Conservation (phyloP, 164 flowering plant genomes). For the Saururus chinensis region DNA sequence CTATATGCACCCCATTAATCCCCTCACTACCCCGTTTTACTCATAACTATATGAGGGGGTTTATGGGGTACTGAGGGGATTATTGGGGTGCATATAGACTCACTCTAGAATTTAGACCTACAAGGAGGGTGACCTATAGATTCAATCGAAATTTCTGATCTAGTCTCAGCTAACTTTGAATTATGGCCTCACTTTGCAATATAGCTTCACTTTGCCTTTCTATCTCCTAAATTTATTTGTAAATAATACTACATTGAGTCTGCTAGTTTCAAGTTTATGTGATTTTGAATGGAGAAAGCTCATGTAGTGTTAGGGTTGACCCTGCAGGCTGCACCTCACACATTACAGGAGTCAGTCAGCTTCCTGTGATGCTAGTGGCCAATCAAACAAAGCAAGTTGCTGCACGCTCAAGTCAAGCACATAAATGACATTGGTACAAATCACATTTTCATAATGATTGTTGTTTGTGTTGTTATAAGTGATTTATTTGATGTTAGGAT, state of each 20-base stretch:
- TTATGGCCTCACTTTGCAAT: no score
- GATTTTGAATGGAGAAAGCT: constrained; percentile 64
- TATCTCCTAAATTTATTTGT: constrained; percentile 27
- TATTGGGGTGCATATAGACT: no score
- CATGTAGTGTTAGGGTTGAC: constrained; percentile 71
- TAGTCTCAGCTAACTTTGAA: no score
- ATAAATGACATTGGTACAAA: background rate
- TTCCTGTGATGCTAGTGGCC: constrained; percentile 36
- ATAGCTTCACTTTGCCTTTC: background rate
- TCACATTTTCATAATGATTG: background rate
- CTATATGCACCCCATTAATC: no score
- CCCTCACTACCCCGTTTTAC: no score
- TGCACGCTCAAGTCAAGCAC: background rate
- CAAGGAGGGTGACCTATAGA: background rate
- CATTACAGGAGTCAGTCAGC: constrained; percentile 54
- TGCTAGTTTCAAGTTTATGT: constrained; percentile 51
- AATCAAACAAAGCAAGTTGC: background rate
- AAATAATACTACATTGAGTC: constrained; percentile 68
- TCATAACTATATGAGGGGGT: no score
- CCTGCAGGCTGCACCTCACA: constrained; percentile 57
- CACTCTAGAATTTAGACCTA: no score
- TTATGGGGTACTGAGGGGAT: no score
- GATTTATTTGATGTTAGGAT: background rate
- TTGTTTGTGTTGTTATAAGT: background rate
- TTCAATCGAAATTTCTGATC: no score